Conservation (phyloP, 164 flowering plant species). For the Tetrastigma voinierianum region DNA sequence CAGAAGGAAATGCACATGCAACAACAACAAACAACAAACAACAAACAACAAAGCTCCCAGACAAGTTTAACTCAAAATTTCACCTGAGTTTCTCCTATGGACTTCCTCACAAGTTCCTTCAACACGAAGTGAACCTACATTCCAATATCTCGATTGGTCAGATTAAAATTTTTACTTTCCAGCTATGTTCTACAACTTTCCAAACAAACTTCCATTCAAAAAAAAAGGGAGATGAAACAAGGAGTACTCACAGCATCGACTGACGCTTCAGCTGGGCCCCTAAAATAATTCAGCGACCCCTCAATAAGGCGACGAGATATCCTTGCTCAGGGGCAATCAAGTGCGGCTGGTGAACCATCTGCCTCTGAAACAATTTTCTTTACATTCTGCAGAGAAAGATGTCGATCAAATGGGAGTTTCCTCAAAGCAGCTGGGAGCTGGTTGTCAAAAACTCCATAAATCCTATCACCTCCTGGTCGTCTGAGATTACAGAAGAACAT, state of each 20-base stretch:
- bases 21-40: no score
- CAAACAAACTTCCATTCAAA: neutral
- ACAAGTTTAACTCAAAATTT: constrained; percentile 4
- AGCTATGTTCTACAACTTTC: neutral
- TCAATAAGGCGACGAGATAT: constrained; percentile 45
- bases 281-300: constrained; percentile 33
- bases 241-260: constrained; percentile 41
- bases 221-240: neutral
- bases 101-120: constrained; percentile 68
- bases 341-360: constrained; percentile 54
- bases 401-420: constrained; percentile 50
- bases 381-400: constrained; percentile 46
- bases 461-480: constrained; percentile 55
- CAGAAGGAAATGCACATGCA: neutral
- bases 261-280: constrained; percentile 57
- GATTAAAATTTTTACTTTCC: neutral
- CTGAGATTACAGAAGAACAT: constrained; percentile 12
- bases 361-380: constrained; percentile 44
- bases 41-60: neutral
- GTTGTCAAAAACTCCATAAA: constrained; percentile 51
- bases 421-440: constrained; percentile 54
- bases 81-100: constrained; percentile 62
- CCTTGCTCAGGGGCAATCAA: constrained; percentile 60
- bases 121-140: constrained; percentile 67
- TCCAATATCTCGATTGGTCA: constrained; percentile 1